A percentile compares a stretch with the other conserved stretches of the same genome.
Evolutionary conservation across 345 rosid genomes (phyloP).

Genomic region (Gossypium herbaceum): DNA sequence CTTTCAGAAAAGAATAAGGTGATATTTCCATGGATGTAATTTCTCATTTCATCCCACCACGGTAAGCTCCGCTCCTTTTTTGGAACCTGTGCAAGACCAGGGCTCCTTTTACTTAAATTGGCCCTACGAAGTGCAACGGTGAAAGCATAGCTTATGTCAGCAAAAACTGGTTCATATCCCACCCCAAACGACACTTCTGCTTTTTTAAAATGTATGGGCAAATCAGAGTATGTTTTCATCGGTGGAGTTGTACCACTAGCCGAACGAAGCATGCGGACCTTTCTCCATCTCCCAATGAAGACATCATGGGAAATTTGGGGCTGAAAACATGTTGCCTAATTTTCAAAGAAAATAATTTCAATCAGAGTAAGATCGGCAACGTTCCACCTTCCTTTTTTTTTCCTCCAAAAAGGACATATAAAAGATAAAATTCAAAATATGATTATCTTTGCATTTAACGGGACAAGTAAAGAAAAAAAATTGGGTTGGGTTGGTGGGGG

Average conservation of each 20-base stretch:
- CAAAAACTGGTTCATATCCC: conserved; percentile 90
- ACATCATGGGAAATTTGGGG: conserved; percentile 88
- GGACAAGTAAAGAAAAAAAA: conserved; percentile 10
- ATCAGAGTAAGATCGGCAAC: conserved; percentile 4
- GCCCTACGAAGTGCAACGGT: conserved; percentile 98
- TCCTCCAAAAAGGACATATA: neutral
- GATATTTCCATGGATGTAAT: conserved; percentile 83
- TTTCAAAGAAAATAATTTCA: conserved; percentile 29
- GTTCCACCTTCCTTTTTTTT: neutral
- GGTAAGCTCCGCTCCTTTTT: conserved; percentile 93
- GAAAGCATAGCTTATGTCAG: conserved; percentile 94
- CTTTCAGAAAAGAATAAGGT: conserved; percentile 65
- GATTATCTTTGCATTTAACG: neutral
- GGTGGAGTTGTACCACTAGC: conserved; percentile 97
- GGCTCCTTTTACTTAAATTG: conserved; percentile 68
- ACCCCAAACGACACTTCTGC: conserved; percentile 85
- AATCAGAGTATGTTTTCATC: conserved; percentile 75
- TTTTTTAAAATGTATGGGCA: conserved; percentile 74
- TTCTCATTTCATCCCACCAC: conserved; percentile 99
- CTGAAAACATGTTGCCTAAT: conserved; percentile 90
- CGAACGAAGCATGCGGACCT: conserved; percentile 85
- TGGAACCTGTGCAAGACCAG: conserved; percentile 46
- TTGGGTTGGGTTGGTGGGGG: neutral
- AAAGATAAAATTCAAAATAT: neutral
- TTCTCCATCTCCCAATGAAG: conserved; percentile 95